phyloP scores from a whole-genome alignment of 2,329 filamentous ascomycete genomes.

The Cytospora paraplurivora region DNA sequence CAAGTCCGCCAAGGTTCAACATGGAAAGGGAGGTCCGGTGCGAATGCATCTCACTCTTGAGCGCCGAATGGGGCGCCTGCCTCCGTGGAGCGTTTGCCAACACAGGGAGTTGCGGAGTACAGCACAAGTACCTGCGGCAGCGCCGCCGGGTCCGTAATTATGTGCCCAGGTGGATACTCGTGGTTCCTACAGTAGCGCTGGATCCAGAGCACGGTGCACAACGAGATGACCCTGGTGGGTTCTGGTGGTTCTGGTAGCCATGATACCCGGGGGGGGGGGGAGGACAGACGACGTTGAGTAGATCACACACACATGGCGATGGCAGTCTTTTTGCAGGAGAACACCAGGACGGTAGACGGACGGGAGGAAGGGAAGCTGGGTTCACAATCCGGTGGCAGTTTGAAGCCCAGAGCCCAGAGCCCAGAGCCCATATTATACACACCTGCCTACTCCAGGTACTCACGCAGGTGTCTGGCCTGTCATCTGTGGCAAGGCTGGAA shows the following conservation, averaged over 20 bases:
- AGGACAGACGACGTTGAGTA: conserved; percentile 2
- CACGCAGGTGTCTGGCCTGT: neutral
- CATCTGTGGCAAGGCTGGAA: neutral
- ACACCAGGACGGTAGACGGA: neutral
- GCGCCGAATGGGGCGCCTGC: neutral
- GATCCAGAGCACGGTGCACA: conserved; percentile 18
- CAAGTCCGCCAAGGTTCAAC: neutral
- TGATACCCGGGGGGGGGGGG: too few species aligned
- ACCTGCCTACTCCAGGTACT: conserved; percentile 3
- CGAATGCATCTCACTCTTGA: neutral
- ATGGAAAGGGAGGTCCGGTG: conserved; percentile 15
- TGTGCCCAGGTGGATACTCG: conserved; percentile 8
- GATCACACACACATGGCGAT: conserved; percentile 2
- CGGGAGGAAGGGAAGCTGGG: conserved; percentile 12
- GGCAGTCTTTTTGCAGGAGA: conserved; percentile 14
- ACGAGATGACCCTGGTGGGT: neutral
- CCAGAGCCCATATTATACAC: conserved; percentile 2
- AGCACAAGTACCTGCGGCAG: conserved; percentile 18
- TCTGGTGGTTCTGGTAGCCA: too few species aligned
- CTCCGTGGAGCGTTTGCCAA: conserved; percentile 5
- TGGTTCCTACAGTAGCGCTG: conserved; percentile 20
- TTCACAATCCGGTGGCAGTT: conserved; percentile 11
- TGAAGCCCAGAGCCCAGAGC: conserved; percentile 11
- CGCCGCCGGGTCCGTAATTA: conserved; percentile 21
- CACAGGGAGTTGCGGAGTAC: conserved; percentile 12